These are phyloP conservation scores for Pseudozyma thailandica DNA, from an alignment of 1,284 basidiomycete genomes.

Conservation along the genomic window DNA sequence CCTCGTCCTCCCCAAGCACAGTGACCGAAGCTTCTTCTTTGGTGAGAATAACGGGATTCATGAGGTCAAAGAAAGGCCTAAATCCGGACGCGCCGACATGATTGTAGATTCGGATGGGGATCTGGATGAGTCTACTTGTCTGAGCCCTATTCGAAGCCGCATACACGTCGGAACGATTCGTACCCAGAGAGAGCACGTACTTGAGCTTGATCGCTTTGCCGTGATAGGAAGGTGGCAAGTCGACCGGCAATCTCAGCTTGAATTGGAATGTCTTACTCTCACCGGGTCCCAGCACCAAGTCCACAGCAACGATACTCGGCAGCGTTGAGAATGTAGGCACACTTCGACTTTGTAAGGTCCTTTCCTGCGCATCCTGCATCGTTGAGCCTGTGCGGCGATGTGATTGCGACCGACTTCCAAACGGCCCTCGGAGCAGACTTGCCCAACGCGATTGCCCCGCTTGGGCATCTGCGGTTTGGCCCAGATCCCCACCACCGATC, in stretches of 20 bases:
- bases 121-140: slow-evolving; percentile 82
- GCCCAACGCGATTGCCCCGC: slow-evolving; percentile 27
- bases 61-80: slow-evolving; percentile 69
- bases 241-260: slow-evolving; percentile 70
- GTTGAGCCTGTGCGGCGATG: slow-evolving; percentile 72
- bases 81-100: slow-evolving; percentile 72
- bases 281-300: slow-evolving; percentile 79
- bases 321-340: slow-evolving; percentile 83
- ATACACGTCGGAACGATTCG: slow-evolving; percentile 73
- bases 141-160: slow-evolving; percentile 59
- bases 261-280: slow-evolving; percentile 76
- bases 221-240: slow-evolving; percentile 87
- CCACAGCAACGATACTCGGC: slow-evolving; percentile 84
- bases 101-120: slow-evolving; percentile 87
- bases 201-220: slow-evolving; percentile 85
- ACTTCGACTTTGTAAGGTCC: slow-evolving; percentile 70
- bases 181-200: slow-evolving; percentile 87
- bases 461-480: slow-evolving; percentile 37
- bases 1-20: slow-evolving; percentile 11
- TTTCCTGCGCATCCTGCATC: slow-evolving; percentile 72
- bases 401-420: slow-evolving; percentile 14
- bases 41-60: slow-evolving; percentile 69
- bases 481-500: slow-evolving; percentile 60
- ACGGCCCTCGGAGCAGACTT: slow-evolving; percentile 29
- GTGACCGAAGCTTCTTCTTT: slow-evolving; percentile 63